Base-by-base conservation (phyloP, 2,329 filamentous ascomycete species). In the Penicillium sp. region DNA sequence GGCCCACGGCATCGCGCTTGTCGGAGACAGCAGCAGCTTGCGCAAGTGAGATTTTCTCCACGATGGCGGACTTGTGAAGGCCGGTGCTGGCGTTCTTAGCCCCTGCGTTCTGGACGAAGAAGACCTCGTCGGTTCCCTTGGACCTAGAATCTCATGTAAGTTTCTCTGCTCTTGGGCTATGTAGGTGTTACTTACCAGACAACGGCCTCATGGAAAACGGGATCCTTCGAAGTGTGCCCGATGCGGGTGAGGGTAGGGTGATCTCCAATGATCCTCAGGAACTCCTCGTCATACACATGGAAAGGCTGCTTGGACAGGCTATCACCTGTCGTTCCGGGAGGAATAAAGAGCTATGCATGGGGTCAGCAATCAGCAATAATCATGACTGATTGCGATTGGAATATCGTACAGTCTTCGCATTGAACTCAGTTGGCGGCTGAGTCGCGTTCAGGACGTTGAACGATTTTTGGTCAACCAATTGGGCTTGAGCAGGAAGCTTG, bases 61-160 rank as follows among this genome's bases (percentile, higher is more conserved):
- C 41, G 9, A 55, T 55, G 4, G 53, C 36, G 1, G 53, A 55
- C 38, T 50, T 53, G 0, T 54, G 27, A 2, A 55, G 44, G 11
- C 53, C 53, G 8, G 53, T 55, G 13, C 53, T 30, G 16, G 53
- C 50, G 12, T 50, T 29, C n/a, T 40, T 46, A n/a, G 53, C 39
- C 1, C 56, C 56, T 22, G 56, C 56, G 45, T 58, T 58, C 18
- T 58, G 56, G 12, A 55, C 56, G 4, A 58, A 58, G 28, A 58
- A 58, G 1, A 58, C 46, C 22, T 58, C 56, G 9, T 58, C 54
- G 5, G 52, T 58, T 28, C 41, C 33, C 27, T 50, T 55, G 2
- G 42, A 42, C 52, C 53, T 55, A 16, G 27, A 45, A 28, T 12
- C 9, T 33, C 14, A 29, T 16, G 11, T 46, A 3, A 40, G 30